Evolutionary conservation across 2,329 filamentous ascomycete species (phyloP).

Genomic region (Calonectria naviculata): DNA sequence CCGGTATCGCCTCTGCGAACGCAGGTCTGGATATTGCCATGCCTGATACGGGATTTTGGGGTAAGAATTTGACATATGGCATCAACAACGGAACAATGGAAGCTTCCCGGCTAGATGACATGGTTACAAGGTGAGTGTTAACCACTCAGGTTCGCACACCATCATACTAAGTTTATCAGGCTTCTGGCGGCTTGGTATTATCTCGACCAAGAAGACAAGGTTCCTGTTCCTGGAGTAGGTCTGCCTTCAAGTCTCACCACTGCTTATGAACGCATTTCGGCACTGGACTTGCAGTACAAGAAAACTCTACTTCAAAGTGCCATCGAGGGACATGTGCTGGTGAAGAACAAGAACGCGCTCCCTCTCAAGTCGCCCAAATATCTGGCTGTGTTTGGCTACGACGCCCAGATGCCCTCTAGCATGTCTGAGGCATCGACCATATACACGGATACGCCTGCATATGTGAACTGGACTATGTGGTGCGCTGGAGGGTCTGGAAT

Average conservation of each 20-base stretch:
- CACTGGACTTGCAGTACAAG: not conserved
- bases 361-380: slow-evolving; percentile 4
- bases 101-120: not conserved
- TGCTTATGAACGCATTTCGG: not conserved
- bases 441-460: not conserved
- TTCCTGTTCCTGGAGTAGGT: not conserved
- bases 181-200: slow-evolving; percentile 5
- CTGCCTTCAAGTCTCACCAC: not conserved
- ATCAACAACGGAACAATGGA: slow-evolving; percentile 1
- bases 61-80: not conserved
- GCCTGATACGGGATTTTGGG: slow-evolving; percentile 60
- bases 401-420: not conserved
- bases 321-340: slow-evolving; percentile 6
- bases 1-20: slow-evolving; percentile 61
- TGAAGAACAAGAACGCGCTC: slow-evolving; percentile 6
- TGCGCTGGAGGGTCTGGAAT: slow-evolving; percentile 4
- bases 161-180: not conserved
- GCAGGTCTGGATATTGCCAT: slow-evolving; percentile 78
- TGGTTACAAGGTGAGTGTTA: slow-evolving; percentile 5
- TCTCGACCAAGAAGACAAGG: not conserved
- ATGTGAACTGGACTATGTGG: slow-evolving; percentile 2
- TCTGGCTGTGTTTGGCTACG: slow-evolving; percentile 6
- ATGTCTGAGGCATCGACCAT: not conserved
- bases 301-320: not conserved
- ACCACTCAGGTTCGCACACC: too few relatives aligned